Evolutionary conservation across 495 filamentous ascomycete genomes (phyloP).

Genomic region (Mytilinidion resinicola): DNA sequence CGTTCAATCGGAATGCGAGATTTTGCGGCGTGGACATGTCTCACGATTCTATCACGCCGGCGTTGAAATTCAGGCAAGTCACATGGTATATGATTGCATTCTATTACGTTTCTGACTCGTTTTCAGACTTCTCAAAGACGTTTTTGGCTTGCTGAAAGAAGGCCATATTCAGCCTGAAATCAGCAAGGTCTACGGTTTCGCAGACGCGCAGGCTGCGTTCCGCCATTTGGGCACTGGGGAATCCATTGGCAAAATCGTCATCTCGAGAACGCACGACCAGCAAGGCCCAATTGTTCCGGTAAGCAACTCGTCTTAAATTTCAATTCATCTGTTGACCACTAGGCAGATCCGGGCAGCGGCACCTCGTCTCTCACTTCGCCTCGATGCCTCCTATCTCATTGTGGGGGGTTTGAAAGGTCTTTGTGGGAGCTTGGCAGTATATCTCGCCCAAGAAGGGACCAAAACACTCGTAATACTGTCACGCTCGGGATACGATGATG

Average conservation of each 20-base stretch:
- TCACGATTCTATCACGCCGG: neutral
- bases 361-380: constrained; percentile 5
- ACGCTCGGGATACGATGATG: constrained; percentile 6
- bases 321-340: no score
- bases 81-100: neutral
- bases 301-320: constrained; percentile 24
- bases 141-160: constrained; percentile 24
- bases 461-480: neutral
- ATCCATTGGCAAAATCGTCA: constrained; percentile 46
- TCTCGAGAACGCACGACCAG: constrained; percentile 19
- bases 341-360: constrained; percentile 21
- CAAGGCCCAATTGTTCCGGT: no score
- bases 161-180: constrained; percentile 35
- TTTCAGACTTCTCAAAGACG: constrained; percentile 2
- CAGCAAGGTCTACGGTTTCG: constrained; percentile 25
- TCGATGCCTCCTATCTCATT: constrained; percentile 4
- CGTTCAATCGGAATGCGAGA: constrained; percentile 36
- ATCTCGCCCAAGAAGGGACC: constrained; percentile 7
- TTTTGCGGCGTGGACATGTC: constrained; percentile 14
- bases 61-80: neutral
- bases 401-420: constrained; percentile 12
- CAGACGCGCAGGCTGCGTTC: constrained; percentile 27
- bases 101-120: constrained; percentile 2
- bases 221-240: constrained; percentile 35
- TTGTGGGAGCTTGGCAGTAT: constrained; percentile 2